Evolutionary conservation across 306 rosid genomes (phyloP).

Genomic region (Malus fusca): DNA sequence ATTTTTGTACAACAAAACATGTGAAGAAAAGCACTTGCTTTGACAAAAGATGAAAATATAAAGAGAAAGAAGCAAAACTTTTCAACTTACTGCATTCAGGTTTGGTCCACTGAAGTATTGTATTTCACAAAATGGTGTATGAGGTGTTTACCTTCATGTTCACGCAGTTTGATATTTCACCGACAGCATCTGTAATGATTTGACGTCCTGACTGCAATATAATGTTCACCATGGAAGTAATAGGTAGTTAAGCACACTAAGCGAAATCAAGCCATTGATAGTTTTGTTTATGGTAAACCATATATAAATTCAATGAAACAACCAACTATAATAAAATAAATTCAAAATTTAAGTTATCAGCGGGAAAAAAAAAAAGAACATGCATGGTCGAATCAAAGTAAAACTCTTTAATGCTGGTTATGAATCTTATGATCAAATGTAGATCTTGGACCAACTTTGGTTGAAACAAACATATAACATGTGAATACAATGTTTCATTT

Average conservation of each 20-base stretch:
- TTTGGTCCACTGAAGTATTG: not conserved
- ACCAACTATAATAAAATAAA: not conserved
- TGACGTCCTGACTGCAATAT: not conserved
- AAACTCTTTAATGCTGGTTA: not conserved
- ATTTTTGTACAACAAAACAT: not conserved
- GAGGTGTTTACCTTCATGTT: slow-evolving; percentile 5
- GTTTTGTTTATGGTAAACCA: not conserved
- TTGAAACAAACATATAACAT: not conserved
- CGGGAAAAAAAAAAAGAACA: not conserved
- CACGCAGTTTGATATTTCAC: not conserved
- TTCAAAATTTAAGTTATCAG: not conserved
- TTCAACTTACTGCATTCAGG: not conserved
- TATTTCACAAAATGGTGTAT: not conserved
- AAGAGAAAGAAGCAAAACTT: not conserved
- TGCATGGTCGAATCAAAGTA: not conserved
- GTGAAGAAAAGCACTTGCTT: not conserved
- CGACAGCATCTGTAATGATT: not conserved
- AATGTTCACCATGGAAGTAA: not conserved
- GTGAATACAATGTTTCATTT: not conserved
- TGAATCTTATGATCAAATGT: not conserved
- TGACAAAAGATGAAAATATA: not conserved
- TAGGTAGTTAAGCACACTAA: not conserved
- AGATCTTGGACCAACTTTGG: not conserved
- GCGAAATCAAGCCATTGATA: not conserved
- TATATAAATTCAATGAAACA: not conserved